These are phyloP conservation scores for Ashbya aceris DNA, from an alignment of 1,139 yeast genomes.

Conservation along the genomic window DNA sequence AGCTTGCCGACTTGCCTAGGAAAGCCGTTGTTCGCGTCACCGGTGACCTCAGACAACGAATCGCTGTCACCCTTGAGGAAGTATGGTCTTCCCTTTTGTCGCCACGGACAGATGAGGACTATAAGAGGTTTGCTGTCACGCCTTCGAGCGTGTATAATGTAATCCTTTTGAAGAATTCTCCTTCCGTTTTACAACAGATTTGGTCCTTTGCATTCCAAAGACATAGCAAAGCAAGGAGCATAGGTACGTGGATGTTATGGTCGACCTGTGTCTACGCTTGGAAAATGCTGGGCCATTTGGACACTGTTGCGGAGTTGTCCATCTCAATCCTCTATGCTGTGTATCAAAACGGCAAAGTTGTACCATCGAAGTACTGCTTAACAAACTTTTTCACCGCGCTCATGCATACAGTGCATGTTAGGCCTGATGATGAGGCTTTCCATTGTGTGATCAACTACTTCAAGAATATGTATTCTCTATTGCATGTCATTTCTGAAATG, in stretches of 20 bases:
- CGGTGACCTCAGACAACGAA: slow-evolving; percentile 53
- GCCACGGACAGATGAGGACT: slow-evolving; percentile 31
- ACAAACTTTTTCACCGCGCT: slow-evolving; percentile 16
- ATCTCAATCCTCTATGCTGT: slow-evolving; percentile 24
- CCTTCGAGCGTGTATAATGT: slow-evolving; percentile 68
- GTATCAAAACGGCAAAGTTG: slow-evolving; percentile 20
- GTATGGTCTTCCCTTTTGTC: slow-evolving; percentile 60
- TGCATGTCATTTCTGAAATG: slow-evolving; percentile 58
- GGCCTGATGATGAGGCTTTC: slow-evolving; percentile 60
- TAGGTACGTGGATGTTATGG: slow-evolving; percentile 66
- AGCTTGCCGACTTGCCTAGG: slow-evolving; percentile 60
- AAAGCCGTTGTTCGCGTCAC: slow-evolving; percentile 61
- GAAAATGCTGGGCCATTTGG: slow-evolving; percentile 13
- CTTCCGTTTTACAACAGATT: slow-evolving; percentile 55
- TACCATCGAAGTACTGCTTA: slow-evolving; percentile 18
- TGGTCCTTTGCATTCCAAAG: slow-evolving; percentile 63
- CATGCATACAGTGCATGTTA: slow-evolving; percentile 20
- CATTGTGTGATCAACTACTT: slow-evolving; percentile 44
- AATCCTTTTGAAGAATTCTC: slow-evolving; percentile 50
- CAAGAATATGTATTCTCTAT: slow-evolving; percentile 51
- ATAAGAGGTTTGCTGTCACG: slow-evolving; percentile 47
- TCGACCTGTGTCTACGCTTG: slow-evolving; percentile 34
- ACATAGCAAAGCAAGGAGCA: slow-evolving; percentile 51
- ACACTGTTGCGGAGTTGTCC: slow-evolving; percentile 14
- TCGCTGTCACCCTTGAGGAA: slow-evolving; percentile 46